phyloP scores from a whole-genome alignment of 495 filamentous ascomycete species.

The Penicillium parvum region DNA sequence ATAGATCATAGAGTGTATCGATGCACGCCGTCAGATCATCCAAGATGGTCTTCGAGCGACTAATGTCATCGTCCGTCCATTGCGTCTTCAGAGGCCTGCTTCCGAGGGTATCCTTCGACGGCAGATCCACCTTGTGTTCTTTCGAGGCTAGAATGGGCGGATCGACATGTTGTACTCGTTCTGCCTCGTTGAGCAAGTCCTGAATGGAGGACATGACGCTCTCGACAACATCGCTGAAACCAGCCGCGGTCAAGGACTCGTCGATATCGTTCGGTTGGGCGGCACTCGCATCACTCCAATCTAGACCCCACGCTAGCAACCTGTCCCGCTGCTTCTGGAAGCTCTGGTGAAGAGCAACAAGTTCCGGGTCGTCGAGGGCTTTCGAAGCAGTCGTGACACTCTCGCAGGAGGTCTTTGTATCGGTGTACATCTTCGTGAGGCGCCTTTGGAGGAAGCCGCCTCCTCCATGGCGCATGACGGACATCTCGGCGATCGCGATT shows the following conservation, averaged over 20 bases:
- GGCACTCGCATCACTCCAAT: constrained; percentile 75
- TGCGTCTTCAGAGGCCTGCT: constrained; percentile 35
- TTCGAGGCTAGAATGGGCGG: constrained; percentile 39
- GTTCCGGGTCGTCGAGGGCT: constrained; percentile 50
- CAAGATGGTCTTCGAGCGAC: constrained; percentile 56
- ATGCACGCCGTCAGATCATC: constrained; percentile 78
- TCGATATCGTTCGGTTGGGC: constrained; percentile 75
- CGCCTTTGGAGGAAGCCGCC: constrained; percentile 55
- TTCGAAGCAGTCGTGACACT: constrained; percentile 70
- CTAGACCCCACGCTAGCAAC: constrained; percentile 81
- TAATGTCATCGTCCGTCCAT: constrained; percentile 49
- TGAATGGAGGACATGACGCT: constrained; percentile 89
- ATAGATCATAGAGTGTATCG: constrained; percentile 85
- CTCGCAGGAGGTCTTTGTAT: constrained; percentile 85
- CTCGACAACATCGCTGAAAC: constrained; percentile 78
- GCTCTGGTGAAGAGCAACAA: constrained; percentile 51
- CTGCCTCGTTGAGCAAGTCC: constrained; percentile 79
- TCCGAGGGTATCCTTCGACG: constrained; percentile 34
- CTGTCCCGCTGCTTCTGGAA: constrained; percentile 57
- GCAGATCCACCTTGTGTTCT: constrained; percentile 30
- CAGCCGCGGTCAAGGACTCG: constrained; percentile 75
- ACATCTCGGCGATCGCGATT: constrained; percentile 39
- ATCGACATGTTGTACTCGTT: constrained; percentile 63
- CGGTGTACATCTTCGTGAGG: constrained; percentile 84
- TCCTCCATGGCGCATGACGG: constrained; percentile 46